Evolutionary conservation across 257 asterid species (phyloP).

Genomic region (Paulownia fortunei): DNA sequence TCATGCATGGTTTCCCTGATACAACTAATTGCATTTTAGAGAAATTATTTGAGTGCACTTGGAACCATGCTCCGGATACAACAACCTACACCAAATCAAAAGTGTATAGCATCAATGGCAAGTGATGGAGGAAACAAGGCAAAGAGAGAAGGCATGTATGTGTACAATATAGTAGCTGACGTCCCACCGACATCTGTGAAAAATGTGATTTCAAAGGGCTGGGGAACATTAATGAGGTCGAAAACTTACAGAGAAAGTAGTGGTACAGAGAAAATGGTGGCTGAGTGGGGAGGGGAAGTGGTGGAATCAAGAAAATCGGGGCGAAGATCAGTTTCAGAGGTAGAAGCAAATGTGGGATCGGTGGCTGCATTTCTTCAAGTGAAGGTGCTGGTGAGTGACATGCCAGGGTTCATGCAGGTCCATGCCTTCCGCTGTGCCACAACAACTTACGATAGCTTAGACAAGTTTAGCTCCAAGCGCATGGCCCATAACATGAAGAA

Average conservation of each 20-base stretch:
- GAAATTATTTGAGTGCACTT: too few relatives aligned
- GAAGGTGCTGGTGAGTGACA: constrained; percentile 67
- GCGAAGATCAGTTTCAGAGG: constrained; percentile 52
- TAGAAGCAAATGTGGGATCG: constrained; percentile 50
- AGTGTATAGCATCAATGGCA: constrained; percentile 38
- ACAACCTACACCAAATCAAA: too few relatives aligned
- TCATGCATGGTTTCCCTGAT: constrained; percentile 16
- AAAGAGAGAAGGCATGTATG: constrained; percentile 54
- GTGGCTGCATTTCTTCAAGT: constrained; percentile 58
- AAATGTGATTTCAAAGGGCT: constrained; percentile 37
- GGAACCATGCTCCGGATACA: too few relatives aligned
- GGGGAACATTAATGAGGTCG: constrained; percentile 56
- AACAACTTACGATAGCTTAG: constrained; percentile 56
- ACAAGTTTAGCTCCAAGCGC: constrained; percentile 66
- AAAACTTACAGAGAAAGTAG: constrained; percentile 53
- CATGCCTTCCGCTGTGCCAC: constrained; percentile 78
- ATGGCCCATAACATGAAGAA: constrained; percentile 69
- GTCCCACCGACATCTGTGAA: constrained; percentile 31
- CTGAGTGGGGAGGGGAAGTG: constrained; percentile 26
- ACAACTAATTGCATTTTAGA: neutral
- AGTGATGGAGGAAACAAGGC: constrained; percentile 36
- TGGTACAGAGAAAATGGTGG: constrained; percentile 15
- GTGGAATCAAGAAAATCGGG: constrained; percentile 44
- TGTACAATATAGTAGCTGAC: constrained; percentile 50
- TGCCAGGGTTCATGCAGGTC: constrained; percentile 79